Evolutionary conservation across 2,329 filamentous ascomycete genomes (phyloP).

Genomic region (Diplodia scrobiculata): DNA sequence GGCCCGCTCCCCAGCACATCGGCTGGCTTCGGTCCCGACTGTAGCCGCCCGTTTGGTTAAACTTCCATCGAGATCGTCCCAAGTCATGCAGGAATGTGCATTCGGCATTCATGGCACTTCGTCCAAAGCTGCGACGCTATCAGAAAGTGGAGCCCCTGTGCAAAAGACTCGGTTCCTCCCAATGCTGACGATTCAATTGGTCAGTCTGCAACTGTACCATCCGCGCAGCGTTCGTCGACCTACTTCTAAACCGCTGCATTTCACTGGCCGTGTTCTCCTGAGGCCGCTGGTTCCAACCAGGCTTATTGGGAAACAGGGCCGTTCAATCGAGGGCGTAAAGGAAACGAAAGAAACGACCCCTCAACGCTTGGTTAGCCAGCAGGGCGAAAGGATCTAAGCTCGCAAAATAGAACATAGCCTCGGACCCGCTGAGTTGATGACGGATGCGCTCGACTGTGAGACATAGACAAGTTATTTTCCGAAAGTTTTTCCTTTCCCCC

Average conservation of each 20-base stretch:
- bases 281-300: too few species aligned
- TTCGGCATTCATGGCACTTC: not conserved
- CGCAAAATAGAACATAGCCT: not conserved
- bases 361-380: not conserved
- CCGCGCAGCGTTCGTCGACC: not conserved
- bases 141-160: too few species aligned
- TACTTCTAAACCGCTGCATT: not conserved
- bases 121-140: too few species aligned
- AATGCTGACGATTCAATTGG: not conserved
- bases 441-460: not conserved
- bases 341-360: not conserved
- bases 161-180: not conserved
- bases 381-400: not conserved
- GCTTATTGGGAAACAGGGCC: too few species aligned
- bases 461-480: not conserved
- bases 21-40: not conserved
- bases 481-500: not conserved
- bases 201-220: not conserved
- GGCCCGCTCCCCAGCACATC: constrained; percentile 10
- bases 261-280: not conserved
- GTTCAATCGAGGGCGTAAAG: too few species aligned
- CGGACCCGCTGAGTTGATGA: too few species aligned
- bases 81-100: not conserved
- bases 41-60: not conserved
- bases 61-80: not conserved